Base-by-base conservation (phyloP, 2,329 filamentous ascomycete genomes). In the Alternaria tenuissima region DNA sequence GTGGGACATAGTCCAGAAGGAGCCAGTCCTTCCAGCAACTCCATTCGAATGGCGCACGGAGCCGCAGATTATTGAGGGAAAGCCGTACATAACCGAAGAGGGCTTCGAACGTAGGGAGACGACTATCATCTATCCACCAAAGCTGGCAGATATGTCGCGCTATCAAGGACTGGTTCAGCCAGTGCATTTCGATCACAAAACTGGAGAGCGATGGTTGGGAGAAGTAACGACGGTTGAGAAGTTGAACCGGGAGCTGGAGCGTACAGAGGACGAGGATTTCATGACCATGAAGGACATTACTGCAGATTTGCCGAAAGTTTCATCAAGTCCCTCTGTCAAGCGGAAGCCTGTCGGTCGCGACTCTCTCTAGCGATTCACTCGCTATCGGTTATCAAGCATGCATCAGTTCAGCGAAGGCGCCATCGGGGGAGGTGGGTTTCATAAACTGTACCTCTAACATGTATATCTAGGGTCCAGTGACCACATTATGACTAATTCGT, bases 41-140 rank as follows among this genome's bases (percentile, higher is more conserved):
- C 48, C 41, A 28, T 43, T 44, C 30, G 60, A 60, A 32, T 68
- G 26, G 75, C 77, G 54, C 66, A 69, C 36, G 68, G 67, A 71
- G n/a, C 77, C 77, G 20, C 70, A 69, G 18, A 75, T 83, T 26
- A 78, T 81, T 7, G 77, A 83, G 53, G 72, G 75, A 52, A 76
- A 74, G 52, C 57, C 47, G 76, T 75, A 48, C 53, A 75, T 76
- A 3, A 77, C 73, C 1, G 67, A 74, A 1, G 78, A 83, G 34
- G 83, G 82, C 4, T 71, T 78, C 43, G 67, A 76, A 57, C 76
- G 77, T 28, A 81, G 76, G 18, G 80, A 84, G 61, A 79, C 78
- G 5, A 82, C 78, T 5, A 82, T 80, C 71, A 72, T 83, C 2
- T 80, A 85, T 64, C 78, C 80, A 30, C 81, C 82, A 1, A 77